A percentile compares a stretch with the other conserved stretches of the same genome.
phyloP scores from a whole-genome alignment of 2,329 filamentous ascomycete genomes.

The Talaromyces sp. region DNA sequence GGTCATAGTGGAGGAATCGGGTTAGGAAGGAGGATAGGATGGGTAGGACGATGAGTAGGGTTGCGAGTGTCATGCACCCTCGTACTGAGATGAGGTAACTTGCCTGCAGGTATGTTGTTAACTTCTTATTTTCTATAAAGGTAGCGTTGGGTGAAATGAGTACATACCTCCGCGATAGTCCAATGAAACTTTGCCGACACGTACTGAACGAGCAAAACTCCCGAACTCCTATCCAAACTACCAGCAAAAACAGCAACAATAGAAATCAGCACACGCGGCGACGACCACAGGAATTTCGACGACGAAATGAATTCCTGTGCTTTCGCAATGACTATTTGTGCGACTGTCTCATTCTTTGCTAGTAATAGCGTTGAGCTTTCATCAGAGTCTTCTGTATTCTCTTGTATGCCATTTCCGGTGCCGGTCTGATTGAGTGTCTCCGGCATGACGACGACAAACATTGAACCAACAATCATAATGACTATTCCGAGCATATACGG shows the following conservation, averaged over 20 bases:
- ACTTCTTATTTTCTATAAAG: slow-evolving; percentile 12
- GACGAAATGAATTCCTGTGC: slow-evolving; percentile 26
- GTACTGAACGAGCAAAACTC: slow-evolving; percentile 31
- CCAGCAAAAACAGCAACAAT: slow-evolving; percentile 28
- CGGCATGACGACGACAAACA: slow-evolving; percentile 5
- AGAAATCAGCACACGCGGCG: slow-evolving; percentile 25
- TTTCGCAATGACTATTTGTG: slow-evolving; percentile 17
- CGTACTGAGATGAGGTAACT: slow-evolving; percentile 32
- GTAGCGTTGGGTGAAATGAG: not conserved
- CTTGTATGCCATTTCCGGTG: slow-evolving; percentile 14
- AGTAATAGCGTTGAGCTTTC: not conserved
- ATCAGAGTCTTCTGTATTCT: not conserved
- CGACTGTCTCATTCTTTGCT: slow-evolving; percentile 2
- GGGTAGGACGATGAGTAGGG: slow-evolving; percentile 29
- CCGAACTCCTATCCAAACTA: slow-evolving; percentile 26
- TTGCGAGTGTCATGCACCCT: slow-evolving; percentile 26
- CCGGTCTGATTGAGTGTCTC: slow-evolving; percentile 21
- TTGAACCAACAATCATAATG: not conserved
- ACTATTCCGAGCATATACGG: slow-evolving; percentile 8
- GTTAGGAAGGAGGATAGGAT: slow-evolving; percentile 21
- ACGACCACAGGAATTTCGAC: slow-evolving; percentile 28
- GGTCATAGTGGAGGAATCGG: slow-evolving; percentile 25
- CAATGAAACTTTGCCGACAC: slow-evolving; percentile 32
- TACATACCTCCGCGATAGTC: slow-evolving; percentile 30
- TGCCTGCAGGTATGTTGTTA: slow-evolving; percentile 22